Base-by-base conservation (phyloP, 768 basidiomycete genomes). In the Roridomyces roridus region DNA sequence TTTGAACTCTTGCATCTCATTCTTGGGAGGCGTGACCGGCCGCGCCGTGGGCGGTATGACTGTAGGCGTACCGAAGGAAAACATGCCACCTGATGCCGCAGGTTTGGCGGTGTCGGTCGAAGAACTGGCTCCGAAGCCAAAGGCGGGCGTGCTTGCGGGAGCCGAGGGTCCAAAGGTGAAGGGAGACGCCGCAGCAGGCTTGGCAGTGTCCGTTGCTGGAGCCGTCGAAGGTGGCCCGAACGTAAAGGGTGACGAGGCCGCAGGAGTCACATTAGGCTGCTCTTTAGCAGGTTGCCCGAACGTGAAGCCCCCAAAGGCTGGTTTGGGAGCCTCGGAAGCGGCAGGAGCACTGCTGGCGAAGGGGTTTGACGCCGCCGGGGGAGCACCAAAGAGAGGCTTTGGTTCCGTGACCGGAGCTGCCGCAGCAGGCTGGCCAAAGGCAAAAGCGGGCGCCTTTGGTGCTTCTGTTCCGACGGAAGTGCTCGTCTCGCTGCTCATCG, bases 21-120 rank as follows among this genome's bases (percentile, higher is more conserved):
- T 84, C 65, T 75, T 80, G 4, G 90, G 90, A 10, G 89, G 88
- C 0, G 89, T 91, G 6, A 76, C 72, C n/a, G 88, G 78, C 20
- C 86, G 77, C 24, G 76, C 69, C 12, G 74, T 68, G 1, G 73
- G 63, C 23, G 74, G 46, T 11, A 73, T 61, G 14, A 66, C 50
- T 28, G 63, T 62, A 12, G 78, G 54, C 28, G 73, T 59, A 29
- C 84, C 85, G 55, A 90, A 89, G 14, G 74, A 37, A 58, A 89
- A 88, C 11, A 80, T 68, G 62, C 85, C 85, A 49, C 46, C 57
- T n/a, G 68, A 77, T 6, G 82, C 74, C 9, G 74, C 74, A 58
- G 81, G 78, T n/a, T 77, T 67, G 3, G 70, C 68, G 20, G 68
- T 62, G 37, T 78, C 62, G 23, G 66, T 68, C 21, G 72, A 66